Conservation (phyloP, 2,329 filamentous ascomycete species). For the Monosporascus sp. region DNA sequence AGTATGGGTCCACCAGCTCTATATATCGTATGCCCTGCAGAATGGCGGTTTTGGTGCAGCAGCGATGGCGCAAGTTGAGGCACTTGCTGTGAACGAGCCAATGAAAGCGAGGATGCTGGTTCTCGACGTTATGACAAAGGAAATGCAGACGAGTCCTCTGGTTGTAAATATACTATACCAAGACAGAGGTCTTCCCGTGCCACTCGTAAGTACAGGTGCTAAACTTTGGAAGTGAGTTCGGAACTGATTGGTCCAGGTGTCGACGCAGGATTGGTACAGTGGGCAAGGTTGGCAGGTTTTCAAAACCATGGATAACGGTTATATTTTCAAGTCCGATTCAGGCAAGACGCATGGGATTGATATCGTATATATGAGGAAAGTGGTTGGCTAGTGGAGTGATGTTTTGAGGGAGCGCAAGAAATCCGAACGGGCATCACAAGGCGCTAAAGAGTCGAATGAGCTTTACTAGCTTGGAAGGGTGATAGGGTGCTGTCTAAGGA, state of each 20-base stretch:
- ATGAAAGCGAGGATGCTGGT: constrained; percentile 27
- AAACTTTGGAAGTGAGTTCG: background rate
- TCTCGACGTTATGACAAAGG: constrained; percentile 29
- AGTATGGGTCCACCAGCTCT: no score
- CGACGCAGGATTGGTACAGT: background rate
- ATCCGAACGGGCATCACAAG: no score
- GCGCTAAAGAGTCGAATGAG: background rate
- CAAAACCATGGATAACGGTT: background rate
- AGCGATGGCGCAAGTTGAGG: constrained; percentile 31
- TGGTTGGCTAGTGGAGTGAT: background rate
- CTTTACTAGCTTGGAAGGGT: background rate
- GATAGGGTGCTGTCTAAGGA: no score
- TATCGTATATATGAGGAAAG: background rate
- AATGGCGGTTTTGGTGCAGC: constrained; percentile 28
- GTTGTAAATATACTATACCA: constrained; percentile 20
- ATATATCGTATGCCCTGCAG: constrained; percentile 34
- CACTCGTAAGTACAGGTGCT: constrained; percentile 16
- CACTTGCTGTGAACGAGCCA: constrained; percentile 23
- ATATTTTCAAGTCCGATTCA: background rate
- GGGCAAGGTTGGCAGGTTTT: background rate
- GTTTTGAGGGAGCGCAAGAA: background rate
- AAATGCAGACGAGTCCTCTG: constrained; percentile 22
- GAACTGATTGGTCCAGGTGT: background rate
- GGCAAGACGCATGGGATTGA: background rate
- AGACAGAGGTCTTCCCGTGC: constrained; percentile 17